Evolutionary conservation across 2,329 filamentous ascomycete species (phyloP), one percentile per base, ranked within the genome.

Genomic region (Alternaria ethzedia): DNA sequence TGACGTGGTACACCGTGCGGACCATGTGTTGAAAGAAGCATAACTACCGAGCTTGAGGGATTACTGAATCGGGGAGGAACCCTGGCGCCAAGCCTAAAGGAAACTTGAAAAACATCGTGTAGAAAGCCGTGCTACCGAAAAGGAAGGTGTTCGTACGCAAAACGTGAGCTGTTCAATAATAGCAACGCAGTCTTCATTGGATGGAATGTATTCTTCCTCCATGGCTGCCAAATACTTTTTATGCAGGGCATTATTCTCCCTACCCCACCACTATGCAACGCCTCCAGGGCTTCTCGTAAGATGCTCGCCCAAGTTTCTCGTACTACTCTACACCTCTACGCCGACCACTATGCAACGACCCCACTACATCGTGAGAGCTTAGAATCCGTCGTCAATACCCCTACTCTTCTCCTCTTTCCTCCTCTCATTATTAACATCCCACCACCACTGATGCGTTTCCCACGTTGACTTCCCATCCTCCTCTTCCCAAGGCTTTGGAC

Each of bases 401-500:
- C 68, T 71, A 45, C 74, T 75, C 76, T 81, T 83, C 74, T 89
- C 87, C 50, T 78, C 75, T 46, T 72, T 75, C 57, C 83, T 63
- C 67, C 87, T 81, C 72, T 85, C 84, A 9, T 77, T 76, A 68
- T 87, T 86, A 41, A 83, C 73, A 44, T 79, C 78, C 82, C 85
- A 86, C 87, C 87, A 89, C 87, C 87, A 89, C 61, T 79, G 78
- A 77, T 87, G 82, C 36, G 82, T 83, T 66, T 84, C 83, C 62
- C 87, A 82, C 56, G 79, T 73, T 59, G 76, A 77, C 69, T 81
- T 77, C 9, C 78, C 80, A 13, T 77, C 71, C 57, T 77, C 81
- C 76, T 89, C 86, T 64, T 89, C 86, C 88, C 88, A 90, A 4
- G 88, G 88, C 79, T 90, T 90, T 30, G 87, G 87, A 54, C 82